Evolutionary conservation across 192 early-diverging fungal genomes (phyloP).

Genomic region (Lobosporangium transversale): DNA sequence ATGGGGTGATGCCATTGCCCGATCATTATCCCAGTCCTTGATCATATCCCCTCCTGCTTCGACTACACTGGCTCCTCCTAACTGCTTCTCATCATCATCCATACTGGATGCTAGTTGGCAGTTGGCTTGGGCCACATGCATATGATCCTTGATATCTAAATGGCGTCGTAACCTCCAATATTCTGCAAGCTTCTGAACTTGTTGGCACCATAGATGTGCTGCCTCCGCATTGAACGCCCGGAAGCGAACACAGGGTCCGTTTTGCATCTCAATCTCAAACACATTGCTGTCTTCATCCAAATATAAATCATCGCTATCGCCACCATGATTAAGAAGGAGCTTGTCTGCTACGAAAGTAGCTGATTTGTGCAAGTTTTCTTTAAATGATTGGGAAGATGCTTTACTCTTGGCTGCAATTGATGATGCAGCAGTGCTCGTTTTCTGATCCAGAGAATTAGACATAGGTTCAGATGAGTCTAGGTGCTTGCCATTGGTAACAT

Average conservation of each 20-base stretch:
- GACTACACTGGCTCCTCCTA: too few relatives aligned
- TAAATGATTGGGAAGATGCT: too few relatives aligned
- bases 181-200: conserved; percentile 28
- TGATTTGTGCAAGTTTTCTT: conserved; percentile 14
- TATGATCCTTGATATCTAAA: conserved; percentile 29
- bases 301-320: too few relatives aligned
- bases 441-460: background rate
- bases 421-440: too few relatives aligned
- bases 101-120: conserved; percentile 22
- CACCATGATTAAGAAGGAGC: conserved; percentile 18
- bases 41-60: conserved; percentile 20
- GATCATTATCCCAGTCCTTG: conserved; percentile 43
- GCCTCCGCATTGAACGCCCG: conserved; percentile 37
- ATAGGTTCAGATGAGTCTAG: too few relatives aligned
- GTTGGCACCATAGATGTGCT: conserved; percentile 39
- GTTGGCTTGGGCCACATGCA: conserved; percentile 22
- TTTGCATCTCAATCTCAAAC: conserved; percentile 45
- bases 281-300: conserved; percentile 35
- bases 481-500: too few relatives aligned
- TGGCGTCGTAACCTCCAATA: conserved; percentile 46
- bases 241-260: conserved; percentile 36
- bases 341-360: conserved; percentile 22
- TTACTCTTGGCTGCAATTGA: too few relatives aligned
- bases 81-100: conserved; percentile 40
- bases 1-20: conserved; percentile 17